Evolutionary conservation across 352 stramenopile species (phyloP), one percentile per base, ranked within the genome.

Genomic region (Elongisporangium senticosum): DNA sequence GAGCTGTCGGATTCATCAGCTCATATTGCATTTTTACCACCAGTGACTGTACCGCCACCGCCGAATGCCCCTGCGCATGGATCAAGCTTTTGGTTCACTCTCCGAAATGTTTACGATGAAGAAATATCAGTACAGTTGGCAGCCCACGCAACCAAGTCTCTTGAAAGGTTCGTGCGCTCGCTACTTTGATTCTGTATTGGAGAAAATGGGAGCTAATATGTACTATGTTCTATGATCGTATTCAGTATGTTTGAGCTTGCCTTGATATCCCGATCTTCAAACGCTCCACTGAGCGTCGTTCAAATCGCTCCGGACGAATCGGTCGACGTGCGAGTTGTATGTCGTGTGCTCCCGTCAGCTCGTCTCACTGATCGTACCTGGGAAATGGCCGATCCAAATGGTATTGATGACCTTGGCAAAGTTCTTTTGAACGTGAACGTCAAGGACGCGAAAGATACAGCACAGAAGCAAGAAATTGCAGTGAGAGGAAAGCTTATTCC

Each of bases 101-200:
- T 96, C 20, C 79, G 75, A 55, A 96, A 96, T 61, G 75, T 96
- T 24, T 95, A 90, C 63, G 87, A 96, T 51, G 83, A 93, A 75
- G 85, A 93, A 19, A 58, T 96, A 49, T 77, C 57, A 28, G 75
- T 96, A 21, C 84, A 83, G 48, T 57, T 93, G 13, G 75, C 74
- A 3, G 73, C 79, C 24, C 61, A 75, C 59, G 64, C 72, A 4
- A 59, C 70, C 53, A 77, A 56, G n/a, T 49, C 67, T 5, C 65
- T 88, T 17, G 68, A 79, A 49, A 73, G 75, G 79, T 89, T 74
- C 52, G 67, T 39, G 19, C 10, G 5, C 7, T 23, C 49, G 23
- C 4, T 22, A 21, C 56, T 43, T 50, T 23, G 6, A 49, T 48
- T 47, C 19, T 7, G 60, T 58, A 22, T 37, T 20, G 59, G n/a